Evolutionary conservation across 2,329 filamentous ascomycete genomes (phyloP), one percentile per base, ranked within the genome.

Genomic region (Colletotrichum sp.): DNA sequence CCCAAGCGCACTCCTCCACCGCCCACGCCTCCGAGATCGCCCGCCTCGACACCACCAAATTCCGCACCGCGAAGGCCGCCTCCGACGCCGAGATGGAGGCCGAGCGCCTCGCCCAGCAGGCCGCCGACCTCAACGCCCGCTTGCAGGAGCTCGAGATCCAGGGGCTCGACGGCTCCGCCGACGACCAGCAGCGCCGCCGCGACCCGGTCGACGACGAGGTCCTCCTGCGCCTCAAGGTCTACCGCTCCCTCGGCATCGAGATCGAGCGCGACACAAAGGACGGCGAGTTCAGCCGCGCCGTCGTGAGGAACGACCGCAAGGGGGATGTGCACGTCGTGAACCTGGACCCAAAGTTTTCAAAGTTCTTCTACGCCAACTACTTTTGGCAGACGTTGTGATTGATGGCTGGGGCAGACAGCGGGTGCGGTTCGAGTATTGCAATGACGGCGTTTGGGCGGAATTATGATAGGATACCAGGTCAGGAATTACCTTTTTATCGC

Each of bases 311-410:
- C 83, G 93, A 93, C 76, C 90, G 92, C 79, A 96, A 96, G 87
- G 96, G 96, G 10, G 96, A 99, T 83, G 95, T 99, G 68, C 95
- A 98, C 83, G 95, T 99, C 66, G 93, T 99, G 76, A 98, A 98
- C 81, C 93, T 99, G 84, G 96, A 99, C 81, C 93, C 94, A 80
- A 98, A 97, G 86, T 96, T 98, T 84, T 96, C 95, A 75, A 91
- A 93, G 77, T 96, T 94, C 84, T 98, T 98, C 82, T 98, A 98
- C 82, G 95, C 96, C 26, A 98, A 98, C 81, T 98, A 98, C 84
- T 98, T 99, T 82, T 99, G 97, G 97, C 91, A 95, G 81, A 96
- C 93, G 34, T 89, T 98, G 84, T 98, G 88, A 84, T 30, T 22
- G n/a, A 9, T 6, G 18, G 32, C n/a, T 10, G 22, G 3, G 22